Conservation (phyloP, 352 stramenopile species). For the Globisporangium orthogonon region DNA sequence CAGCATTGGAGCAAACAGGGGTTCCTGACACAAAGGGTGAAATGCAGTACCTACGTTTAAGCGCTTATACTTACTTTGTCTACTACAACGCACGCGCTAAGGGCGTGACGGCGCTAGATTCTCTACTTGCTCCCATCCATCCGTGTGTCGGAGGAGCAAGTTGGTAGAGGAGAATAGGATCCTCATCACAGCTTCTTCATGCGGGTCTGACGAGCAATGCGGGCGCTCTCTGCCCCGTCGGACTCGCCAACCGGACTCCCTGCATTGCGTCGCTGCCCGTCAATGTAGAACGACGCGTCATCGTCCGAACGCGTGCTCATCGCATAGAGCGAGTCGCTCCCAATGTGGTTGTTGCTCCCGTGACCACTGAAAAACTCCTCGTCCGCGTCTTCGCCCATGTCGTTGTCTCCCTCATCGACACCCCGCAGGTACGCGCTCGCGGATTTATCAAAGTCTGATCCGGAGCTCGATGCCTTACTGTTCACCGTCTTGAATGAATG, state of each 20-base stretch:
- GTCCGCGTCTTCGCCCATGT: conserved; percentile 23
- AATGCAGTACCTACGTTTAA: too few relatives aligned
- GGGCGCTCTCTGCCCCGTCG: not conserved
- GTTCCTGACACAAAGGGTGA: too few relatives aligned
- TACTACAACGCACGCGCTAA: not conserved
- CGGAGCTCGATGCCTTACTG: conserved; percentile 12
- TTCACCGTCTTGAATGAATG: conserved; percentile 7
- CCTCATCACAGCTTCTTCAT: conserved; percentile 15
- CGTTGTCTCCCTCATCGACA: conserved; percentile 23
- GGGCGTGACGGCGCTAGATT: not conserved
- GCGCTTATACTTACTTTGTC: not conserved
- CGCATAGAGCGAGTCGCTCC: conserved; percentile 39
- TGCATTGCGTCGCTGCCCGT: conserved; percentile 18
- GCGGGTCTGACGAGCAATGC: conserved; percentile 1
- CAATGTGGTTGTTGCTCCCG: conserved; percentile 17
- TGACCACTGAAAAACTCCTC: conserved; percentile 25
- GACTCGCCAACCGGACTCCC: conserved; percentile 1
- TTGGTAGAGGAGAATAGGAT: not conserved
- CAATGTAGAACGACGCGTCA: conserved; percentile 48
- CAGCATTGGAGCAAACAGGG: too few relatives aligned
- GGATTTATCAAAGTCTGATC: conserved; percentile 16
- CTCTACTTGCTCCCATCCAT: not conserved
- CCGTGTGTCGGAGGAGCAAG: not conserved
- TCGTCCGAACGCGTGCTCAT: conserved; percentile 58
- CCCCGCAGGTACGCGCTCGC: conserved; percentile 22